phyloP scores from a whole-genome alignment of 495 filamentous ascomycete species.

The Filosporella fistucella region DNA sequence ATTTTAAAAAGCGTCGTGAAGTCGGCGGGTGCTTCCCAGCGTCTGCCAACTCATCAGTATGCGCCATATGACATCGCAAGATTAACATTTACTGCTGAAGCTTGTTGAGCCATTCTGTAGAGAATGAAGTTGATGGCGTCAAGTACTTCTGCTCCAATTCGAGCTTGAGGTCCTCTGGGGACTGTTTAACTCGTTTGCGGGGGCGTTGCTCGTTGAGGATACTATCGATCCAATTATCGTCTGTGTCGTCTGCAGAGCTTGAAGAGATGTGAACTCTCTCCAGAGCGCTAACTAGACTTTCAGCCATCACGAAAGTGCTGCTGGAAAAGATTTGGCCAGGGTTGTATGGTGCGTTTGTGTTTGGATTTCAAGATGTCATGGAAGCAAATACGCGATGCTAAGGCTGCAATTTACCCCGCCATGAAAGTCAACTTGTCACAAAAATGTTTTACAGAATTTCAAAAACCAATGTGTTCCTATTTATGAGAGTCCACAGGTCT shows the following conservation, averaged over 20 bases:
- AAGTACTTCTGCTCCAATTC: constrained; percentile 76
- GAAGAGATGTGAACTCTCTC: constrained; percentile 16
- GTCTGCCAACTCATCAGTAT: constrained; percentile 31
- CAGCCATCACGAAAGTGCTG: constrained; percentile 15
- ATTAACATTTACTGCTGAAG: constrained; percentile 62
- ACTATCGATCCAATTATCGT: constrained; percentile 47
- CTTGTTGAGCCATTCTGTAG: constrained; percentile 75
- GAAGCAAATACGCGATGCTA: background rate
- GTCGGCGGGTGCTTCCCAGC: constrained; percentile 79
- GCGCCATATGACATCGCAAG: background rate
- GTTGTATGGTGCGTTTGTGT: background rate
- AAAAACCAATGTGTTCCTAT: background rate
- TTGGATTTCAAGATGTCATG: background rate
- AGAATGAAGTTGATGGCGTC: constrained; percentile 71
- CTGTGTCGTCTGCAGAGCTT: constrained; percentile 1
- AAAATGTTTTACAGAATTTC: background rate
- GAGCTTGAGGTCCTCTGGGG: constrained; percentile 53
- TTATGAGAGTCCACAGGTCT: background rate
- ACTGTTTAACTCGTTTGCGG: constrained; percentile 51
- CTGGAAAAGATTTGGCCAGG: background rate
- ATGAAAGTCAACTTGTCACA: background rate
- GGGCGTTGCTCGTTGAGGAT: constrained; percentile 49
- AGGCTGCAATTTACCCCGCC: background rate
- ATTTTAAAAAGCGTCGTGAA: constrained; percentile 77
- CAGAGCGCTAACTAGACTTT: constrained; percentile 26